These are phyloP conservation scores for Exophiala bonariae DNA, from an alignment of 2,329 filamentous ascomycete genomes.

Conservation along the genomic window DNA sequence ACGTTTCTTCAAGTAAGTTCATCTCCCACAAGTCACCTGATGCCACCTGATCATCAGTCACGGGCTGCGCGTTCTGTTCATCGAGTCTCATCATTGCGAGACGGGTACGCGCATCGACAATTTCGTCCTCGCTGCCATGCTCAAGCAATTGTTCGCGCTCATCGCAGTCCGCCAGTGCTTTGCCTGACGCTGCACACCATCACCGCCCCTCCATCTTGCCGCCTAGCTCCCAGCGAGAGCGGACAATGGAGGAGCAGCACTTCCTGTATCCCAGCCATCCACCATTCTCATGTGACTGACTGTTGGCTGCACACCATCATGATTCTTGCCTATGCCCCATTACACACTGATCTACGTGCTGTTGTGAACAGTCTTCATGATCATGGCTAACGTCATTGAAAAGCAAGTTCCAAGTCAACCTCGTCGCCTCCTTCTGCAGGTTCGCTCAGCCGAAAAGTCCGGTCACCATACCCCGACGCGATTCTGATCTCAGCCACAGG, in stretches of 20 bases:
- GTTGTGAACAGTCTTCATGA: neutral
- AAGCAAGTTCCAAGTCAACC: constrained; percentile 11
- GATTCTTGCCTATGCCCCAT: neutral
- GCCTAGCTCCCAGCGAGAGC: neutral
- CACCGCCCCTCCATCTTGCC: neutral
- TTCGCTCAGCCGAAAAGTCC: constrained; percentile 28
- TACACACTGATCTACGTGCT: neutral
- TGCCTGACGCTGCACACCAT: neutral
- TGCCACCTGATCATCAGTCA: constrained; percentile 18
- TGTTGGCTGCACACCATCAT: constrained; percentile 17
- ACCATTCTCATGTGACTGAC: constrained; percentile 22
- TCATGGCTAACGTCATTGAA: constrained; percentile 18
- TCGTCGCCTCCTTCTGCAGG: constrained; percentile 25
- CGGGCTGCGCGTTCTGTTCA: constrained; percentile 10
- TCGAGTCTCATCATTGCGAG: neutral
- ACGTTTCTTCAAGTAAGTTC: constrained; percentile 15
- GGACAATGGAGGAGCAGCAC: neutral
- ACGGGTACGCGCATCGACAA: constrained; percentile 11
- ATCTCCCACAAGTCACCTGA: constrained; percentile 19
- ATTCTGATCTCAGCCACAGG: constrained; percentile 1
- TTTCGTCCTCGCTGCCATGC: neutral
- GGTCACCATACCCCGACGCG: constrained; percentile 23
- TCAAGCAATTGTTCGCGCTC: neutral
- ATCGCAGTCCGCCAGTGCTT: neutral
- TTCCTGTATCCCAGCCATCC: constrained; percentile 6